Conservation (phyloP, 1,139 yeast species). For the Hyphopichia khmerensis region DNA sequence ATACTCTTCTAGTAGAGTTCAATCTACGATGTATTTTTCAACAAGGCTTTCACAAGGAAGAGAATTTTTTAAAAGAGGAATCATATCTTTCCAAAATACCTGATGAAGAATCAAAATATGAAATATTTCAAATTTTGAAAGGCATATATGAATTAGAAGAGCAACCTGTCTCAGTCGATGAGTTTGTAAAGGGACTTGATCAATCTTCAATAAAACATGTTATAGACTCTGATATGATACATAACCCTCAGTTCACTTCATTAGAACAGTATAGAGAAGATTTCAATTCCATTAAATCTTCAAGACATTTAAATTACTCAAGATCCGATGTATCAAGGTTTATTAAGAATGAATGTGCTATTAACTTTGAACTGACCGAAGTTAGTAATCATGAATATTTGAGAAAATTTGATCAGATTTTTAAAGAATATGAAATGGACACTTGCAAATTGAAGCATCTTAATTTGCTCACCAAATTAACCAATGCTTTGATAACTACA, state of each 20-base stretch:
- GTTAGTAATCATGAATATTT: conserved; percentile 20
- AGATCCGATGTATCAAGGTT: conserved; percentile 22
- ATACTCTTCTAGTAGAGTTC: conserved; percentile 24
- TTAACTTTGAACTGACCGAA: conserved; percentile 16
- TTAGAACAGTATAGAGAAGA: conserved; percentile 18
- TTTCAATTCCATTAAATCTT: conserved; percentile 28
- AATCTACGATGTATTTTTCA: conserved; percentile 15
- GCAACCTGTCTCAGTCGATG: conserved; percentile 14
- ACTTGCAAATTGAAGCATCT: conserved; percentile 16
- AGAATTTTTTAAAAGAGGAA: neutral
- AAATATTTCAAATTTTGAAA: neutral
- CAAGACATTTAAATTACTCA: conserved; percentile 32
- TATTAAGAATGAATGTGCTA: conserved; percentile 13
- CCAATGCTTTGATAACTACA: conserved; percentile 16
- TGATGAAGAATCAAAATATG: neutral
- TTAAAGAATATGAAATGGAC: conserved; percentile 14
- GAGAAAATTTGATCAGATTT: conserved; percentile 14
- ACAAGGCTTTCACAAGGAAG: neutral
- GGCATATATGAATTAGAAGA: conserved; percentile 13
- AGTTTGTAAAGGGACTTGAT: conserved; percentile 16
- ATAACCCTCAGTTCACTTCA: conserved; percentile 19
- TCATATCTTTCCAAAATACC: neutral
- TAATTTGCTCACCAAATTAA: conserved; percentile 19
- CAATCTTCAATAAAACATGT: conserved; percentile 8
- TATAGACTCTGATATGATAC: conserved; percentile 12